Evolutionary conservation across 139 green algal genomes (phyloP).

Genomic region (Chlamydomonas incerta): DNA sequence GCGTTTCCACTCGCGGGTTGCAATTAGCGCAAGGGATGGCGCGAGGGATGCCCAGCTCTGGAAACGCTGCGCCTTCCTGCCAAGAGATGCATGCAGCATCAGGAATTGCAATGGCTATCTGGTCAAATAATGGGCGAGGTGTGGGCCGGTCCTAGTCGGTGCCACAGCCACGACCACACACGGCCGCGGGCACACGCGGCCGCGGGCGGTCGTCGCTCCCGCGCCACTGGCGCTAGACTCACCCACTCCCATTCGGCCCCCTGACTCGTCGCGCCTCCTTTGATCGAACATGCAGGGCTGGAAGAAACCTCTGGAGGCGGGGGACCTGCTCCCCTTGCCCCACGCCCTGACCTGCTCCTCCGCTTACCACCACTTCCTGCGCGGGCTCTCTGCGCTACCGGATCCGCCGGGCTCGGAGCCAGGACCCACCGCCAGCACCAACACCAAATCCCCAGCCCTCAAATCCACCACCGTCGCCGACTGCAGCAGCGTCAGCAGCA

Average conservation of each 20-base stretch:
- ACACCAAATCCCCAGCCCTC: background rate
- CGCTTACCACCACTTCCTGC: conserved; percentile 19
- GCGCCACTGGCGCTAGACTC: background rate
- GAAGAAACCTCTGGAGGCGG: conserved; percentile 12
- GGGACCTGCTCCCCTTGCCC: conserved; percentile 13
- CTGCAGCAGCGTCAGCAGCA: background rate
- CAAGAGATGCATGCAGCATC: too few relatives aligned
- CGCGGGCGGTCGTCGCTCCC: background rate
- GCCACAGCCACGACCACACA: too few relatives aligned
- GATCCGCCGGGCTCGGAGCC: background rate
- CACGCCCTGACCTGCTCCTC: background rate
- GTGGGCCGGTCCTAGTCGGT: too few relatives aligned
- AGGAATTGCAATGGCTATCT: too few relatives aligned
- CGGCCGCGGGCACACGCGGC: background rate
- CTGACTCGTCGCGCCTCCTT: background rate
- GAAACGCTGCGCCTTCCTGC: too few relatives aligned
- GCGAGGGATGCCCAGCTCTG: too few relatives aligned
- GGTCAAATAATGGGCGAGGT: too few relatives aligned
- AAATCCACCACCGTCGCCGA: background rate
- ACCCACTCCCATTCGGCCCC: too few relatives aligned
- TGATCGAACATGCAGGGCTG: background rate
- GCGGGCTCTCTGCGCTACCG: background rate
- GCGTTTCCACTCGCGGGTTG: too few relatives aligned
- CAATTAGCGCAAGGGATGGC: too few relatives aligned
- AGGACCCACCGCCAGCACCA: background rate